Conservation (phyloP, 108 stramenopile species). For the Cafeteria roenbergensis region DNA sequence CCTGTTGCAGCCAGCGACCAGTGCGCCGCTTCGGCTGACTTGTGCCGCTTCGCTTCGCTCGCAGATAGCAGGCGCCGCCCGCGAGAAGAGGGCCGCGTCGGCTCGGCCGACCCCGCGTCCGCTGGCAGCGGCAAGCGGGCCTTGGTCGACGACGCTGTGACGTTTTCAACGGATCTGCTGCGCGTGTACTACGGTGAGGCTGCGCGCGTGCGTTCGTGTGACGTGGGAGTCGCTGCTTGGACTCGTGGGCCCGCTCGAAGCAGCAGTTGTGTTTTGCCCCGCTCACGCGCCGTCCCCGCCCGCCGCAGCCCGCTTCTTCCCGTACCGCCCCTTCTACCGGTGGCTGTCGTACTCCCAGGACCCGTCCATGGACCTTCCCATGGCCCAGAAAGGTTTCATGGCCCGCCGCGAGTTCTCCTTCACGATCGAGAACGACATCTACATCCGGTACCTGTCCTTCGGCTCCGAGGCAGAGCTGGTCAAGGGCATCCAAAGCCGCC, state of each 20-base stretch:
- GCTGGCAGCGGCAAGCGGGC: too few species aligned
- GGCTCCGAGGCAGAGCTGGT: conserved; percentile 55
- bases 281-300: conserved; percentile 12
- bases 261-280: conserved; percentile 6
- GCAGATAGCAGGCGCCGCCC: too few species aligned
- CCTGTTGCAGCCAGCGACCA: too few species aligned
- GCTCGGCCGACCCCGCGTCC: too few species aligned
- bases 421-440: conserved; percentile 87
- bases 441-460: conserved; percentile 83
- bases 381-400: conserved; percentile 27
- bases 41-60: too few species aligned
- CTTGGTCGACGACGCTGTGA: too few species aligned
- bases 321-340: conserved; percentile 57
- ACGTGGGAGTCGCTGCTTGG: too few species aligned
- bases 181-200: conserved; percentile 78
- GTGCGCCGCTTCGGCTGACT: too few species aligned
- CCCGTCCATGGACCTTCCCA: conserved; percentile 14
- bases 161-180: conserved; percentile 72
- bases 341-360: conserved; percentile 55
- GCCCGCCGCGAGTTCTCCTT: conserved; percentile 84
- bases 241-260: too few species aligned
- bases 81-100: too few species aligned
- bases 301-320: conserved; percentile 66
- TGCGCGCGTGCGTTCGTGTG: too few species aligned
- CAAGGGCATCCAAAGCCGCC: conserved; percentile 52